A percentile compares a stretch with the other conserved stretches of the same genome.
Conservation (phyloP, 768 basidiomycete genomes). For the Tricholoma hemisulphureum region DNA sequence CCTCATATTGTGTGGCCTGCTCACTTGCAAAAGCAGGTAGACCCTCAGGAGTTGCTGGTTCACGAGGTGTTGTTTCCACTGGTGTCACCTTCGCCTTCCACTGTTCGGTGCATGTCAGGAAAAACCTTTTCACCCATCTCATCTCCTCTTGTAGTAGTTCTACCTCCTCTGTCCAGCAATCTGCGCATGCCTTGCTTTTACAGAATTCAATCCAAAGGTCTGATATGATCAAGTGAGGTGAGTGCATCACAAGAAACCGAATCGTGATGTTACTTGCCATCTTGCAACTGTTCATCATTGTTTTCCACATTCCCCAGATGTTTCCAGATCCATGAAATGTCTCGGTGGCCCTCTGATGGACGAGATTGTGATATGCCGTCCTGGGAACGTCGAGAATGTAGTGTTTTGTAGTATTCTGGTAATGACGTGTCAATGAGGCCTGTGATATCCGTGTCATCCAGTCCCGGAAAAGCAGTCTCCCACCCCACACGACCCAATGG, state of each 20-base stretch:
- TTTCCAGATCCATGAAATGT: background rate
- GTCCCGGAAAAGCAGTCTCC: background rate
- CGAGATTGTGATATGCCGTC: too few species aligned
- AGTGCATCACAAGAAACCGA: background rate
- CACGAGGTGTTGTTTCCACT: background rate
- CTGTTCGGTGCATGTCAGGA: background rate
- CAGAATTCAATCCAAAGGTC: slow-evolving; percentile 2
- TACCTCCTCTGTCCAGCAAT: too few species aligned
- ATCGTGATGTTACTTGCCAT: background rate
- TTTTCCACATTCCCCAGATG: background rate
- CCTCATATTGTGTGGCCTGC: background rate
- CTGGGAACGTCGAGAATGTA: background rate
- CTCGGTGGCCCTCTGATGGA: background rate
- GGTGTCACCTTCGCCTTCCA: background rate
- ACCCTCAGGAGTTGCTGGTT: background rate
- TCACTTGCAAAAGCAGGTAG: background rate
- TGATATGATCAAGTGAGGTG: background rate
- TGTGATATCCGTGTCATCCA: too few species aligned
- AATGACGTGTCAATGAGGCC: background rate
- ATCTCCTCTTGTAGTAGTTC: slow-evolving; percentile 3
- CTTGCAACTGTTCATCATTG: background rate
- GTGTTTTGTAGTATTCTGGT: background rate
- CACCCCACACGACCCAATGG: background rate
- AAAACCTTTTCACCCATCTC: background rate
- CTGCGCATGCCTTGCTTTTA: too few species aligned